Percentiles rank a stretch among this genome's conserved stretches.
Evolutionary conservation across 2,329 filamentous ascomycete species (phyloP).

Genomic region (Podosphaera fusca): DNA sequence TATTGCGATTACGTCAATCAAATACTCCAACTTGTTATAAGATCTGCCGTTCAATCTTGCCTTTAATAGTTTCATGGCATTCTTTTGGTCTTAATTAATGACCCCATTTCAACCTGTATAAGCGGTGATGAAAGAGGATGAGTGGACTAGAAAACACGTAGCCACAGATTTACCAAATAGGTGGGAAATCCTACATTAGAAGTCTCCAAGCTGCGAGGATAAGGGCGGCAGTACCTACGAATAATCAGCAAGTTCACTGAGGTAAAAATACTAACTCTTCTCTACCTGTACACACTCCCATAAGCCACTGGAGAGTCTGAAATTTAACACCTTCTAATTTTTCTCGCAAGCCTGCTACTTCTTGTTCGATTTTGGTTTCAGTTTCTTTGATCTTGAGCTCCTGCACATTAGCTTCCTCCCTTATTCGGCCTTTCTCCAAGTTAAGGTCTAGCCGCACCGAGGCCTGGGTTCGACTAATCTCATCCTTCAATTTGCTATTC

Average conservation of each 20-base stretch:
- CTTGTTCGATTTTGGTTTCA: constrained; percentile 94
- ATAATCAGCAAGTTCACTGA: constrained; percentile 4
- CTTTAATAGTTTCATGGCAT: no score
- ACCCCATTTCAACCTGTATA: no score
- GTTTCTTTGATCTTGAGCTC: constrained; percentile 98
- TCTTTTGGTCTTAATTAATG: no score
- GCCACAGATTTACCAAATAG: no score
- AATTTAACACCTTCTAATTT: constrained; percentile 95
- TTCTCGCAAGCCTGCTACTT: constrained; percentile 74
- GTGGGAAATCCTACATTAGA: constrained; percentile 28
- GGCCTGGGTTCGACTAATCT: constrained; percentile 84
- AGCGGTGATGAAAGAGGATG: no score
- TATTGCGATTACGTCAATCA: no score
- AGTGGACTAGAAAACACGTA: no score
- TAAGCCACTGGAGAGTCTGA: constrained; percentile 91
- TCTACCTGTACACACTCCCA: constrained; percentile 52
- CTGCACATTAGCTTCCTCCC: constrained; percentile 88
- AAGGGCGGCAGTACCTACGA: constrained; percentile 31
- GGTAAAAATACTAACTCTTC: constrained; percentile 2
- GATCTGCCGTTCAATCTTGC: no score
- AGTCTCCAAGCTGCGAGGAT: constrained; percentile 47
- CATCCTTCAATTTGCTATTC: constrained; percentile 69
- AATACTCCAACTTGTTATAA: no score
- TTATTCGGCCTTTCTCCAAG: constrained; percentile 84
- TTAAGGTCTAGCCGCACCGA: constrained; percentile 83